Evolutionary conservation across 1,284 basidiomycete species (phyloP).

Genomic region (Somion occarium): DNA sequence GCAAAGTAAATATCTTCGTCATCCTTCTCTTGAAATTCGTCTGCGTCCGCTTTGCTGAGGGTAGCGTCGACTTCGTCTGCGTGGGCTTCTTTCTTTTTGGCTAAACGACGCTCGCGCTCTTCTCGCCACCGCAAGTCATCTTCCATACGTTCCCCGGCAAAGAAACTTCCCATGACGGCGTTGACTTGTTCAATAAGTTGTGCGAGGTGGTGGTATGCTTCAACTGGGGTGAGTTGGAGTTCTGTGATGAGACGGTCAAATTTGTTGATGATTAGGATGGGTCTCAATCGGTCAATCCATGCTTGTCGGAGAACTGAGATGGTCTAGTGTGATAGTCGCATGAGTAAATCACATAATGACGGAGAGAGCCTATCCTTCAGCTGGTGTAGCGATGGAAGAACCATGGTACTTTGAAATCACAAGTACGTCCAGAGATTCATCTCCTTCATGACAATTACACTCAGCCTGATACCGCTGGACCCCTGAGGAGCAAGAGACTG

Average conservation of each 20-base stretch:
- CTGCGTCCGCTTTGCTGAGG: constrained; percentile 48
- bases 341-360: too few relatives aligned
- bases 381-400: too few relatives aligned
- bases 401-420: too few relatives aligned
- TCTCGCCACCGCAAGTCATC: constrained; percentile 94
- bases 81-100: constrained; percentile 63
- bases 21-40: constrained; percentile 87
- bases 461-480: too few relatives aligned
- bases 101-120: constrained; percentile 80
- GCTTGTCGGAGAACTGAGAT: constrained; percentile 94
- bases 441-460: too few relatives aligned
- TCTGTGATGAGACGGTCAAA: constrained; percentile 95
- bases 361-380: too few relatives aligned
- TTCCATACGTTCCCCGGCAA: constrained; percentile 95
- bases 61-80: constrained; percentile 63
- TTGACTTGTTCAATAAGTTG: constrained; percentile 97
- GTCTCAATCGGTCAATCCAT: constrained; percentile 86
- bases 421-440: too few relatives aligned
- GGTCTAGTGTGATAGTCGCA: constrained; percentile 57
- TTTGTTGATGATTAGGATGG: constrained; percentile 97
- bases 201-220: constrained; percentile 92
- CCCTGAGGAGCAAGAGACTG: too few relatives aligned
- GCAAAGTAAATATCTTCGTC: constrained; percentile 99
- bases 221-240: constrained; percentile 85
- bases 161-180: constrained; percentile 96